Percentiles rank a stretch among this genome's conserved stretches.
phyloP scores from a whole-genome alignment of 441 rosid species.

The Adansonia gregorii region DNA sequence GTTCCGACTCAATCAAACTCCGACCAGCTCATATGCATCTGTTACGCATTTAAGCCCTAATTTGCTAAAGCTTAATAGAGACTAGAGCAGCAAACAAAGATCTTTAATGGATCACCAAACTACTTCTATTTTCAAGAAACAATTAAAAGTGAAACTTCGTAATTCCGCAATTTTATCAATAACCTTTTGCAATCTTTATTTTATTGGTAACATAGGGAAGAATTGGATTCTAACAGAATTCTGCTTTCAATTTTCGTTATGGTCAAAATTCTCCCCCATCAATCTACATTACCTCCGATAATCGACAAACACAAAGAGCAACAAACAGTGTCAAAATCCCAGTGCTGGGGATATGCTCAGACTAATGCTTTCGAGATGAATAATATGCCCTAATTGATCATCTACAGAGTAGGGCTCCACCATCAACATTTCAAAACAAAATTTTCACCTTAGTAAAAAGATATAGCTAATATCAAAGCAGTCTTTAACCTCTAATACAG shows the following conservation, averaged over 20 bases:
- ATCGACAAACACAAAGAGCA: constrained; percentile 10
- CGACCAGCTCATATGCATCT: neutral
- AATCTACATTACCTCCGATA: constrained; percentile 23
- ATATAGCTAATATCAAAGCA: neutral
- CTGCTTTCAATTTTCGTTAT: neutral
- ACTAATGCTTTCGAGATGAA: neutral
- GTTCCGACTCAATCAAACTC: neutral
- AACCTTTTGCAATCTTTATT: neutral
- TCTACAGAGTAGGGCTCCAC: constrained; percentile 8
- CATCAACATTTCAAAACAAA: constrained; percentile 26
- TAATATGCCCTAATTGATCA: neutral
- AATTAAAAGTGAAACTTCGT: neutral
- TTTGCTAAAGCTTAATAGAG: constrained; percentile 5
- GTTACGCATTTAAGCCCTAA: constrained; percentile 23
- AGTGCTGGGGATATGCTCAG: constrained; percentile 24
- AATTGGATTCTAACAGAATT: neutral
- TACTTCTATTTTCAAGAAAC: neutral
- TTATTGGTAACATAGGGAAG: no score
- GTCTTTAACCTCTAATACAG: constrained; percentile 13
- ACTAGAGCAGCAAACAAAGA: neutral
- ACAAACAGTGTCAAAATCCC: neutral
- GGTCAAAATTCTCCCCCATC: neutral
- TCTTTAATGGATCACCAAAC: constrained; percentile 1
- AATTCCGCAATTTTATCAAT: neutral
- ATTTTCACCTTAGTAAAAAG: neutral